These are phyloP conservation scores for Multifurca ochricompacta DNA, from an alignment of 768 basidiomycete species.

Conservation along the genomic window DNA sequence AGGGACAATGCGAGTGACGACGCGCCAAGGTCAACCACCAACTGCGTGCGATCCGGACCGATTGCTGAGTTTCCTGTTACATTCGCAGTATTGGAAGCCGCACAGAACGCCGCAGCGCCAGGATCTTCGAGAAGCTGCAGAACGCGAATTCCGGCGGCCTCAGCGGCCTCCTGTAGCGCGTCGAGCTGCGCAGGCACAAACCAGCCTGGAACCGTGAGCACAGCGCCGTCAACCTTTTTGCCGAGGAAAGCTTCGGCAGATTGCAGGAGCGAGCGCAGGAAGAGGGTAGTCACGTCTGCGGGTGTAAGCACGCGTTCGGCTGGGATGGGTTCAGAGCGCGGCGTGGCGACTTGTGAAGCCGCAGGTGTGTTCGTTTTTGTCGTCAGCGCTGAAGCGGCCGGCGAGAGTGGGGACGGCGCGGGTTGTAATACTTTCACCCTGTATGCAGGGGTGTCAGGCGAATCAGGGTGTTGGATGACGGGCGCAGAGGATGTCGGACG, in stretches of 20 bases:
- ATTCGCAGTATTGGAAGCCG: constrained; percentile 30
- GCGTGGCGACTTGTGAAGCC: constrained; percentile 60
- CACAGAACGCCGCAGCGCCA: constrained; percentile 61
- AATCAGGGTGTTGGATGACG: constrained; percentile 67
- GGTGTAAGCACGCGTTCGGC: constrained; percentile 69
- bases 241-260: constrained; percentile 92
- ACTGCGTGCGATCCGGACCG: constrained; percentile 60
- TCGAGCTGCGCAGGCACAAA: constrained; percentile 62
- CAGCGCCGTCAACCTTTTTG: constrained; percentile 66
- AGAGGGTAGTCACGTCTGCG: constrained; percentile 76
- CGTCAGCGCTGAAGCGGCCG: constrained; percentile 31
- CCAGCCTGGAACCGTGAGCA: constrained; percentile 73
- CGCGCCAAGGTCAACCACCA: constrained; percentile 75
- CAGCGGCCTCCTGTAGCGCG: constrained; percentile 67
- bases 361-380: constrained; percentile 54
- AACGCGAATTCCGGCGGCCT: constrained; percentile 74
- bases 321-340: constrained; percentile 62
- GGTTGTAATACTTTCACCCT: constrained; percentile 75
- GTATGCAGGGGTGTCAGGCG: constrained; percentile 71
- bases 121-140: constrained; percentile 85
- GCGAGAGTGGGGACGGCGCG: constrained; percentile 59
- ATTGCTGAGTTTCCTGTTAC: constrained; percentile 30
- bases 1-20: constrained; percentile 64
- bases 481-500: constrained; percentile 50
- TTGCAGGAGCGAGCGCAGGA: constrained; percentile 74